Conservation (phyloP, 2,329 filamentous ascomycete species). For the Myriosclerotinia duriaeana region DNA sequence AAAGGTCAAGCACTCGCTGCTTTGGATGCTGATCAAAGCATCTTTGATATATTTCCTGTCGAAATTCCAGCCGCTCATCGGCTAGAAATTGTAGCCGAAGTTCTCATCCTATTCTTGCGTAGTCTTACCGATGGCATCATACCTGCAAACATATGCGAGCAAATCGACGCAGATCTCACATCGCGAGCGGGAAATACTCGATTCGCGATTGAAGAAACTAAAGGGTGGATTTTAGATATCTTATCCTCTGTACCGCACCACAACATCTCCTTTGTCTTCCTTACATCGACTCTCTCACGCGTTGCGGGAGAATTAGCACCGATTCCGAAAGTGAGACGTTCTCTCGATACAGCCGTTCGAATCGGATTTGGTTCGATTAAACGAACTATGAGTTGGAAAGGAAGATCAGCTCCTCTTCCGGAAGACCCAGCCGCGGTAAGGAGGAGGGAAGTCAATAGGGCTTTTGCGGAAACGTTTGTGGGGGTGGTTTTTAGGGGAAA, state of each 20-base stretch:
- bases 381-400: conserved; percentile 37
- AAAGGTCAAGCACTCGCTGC: conserved; percentile 56
- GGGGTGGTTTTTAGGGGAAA: conserved; percentile 58
- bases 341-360: conserved; percentile 26
- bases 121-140: conserved; percentile 80
- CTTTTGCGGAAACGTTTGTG: conserved; percentile 65
- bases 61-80: conserved; percentile 64
- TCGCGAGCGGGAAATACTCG: conserved; percentile 47
- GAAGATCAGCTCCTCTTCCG: conserved; percentile 36
- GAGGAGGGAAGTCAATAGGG: conserved; percentile 58
- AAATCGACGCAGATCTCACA: conserved; percentile 58
- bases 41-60: conserved; percentile 61
- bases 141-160: conserved; percentile 66
- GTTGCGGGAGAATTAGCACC: conserved; percentile 56
- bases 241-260: conserved; percentile 71
- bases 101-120: conserved; percentile 70
- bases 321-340: conserved; percentile 35
- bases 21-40: conserved; percentile 66
- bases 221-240: conserved; percentile 67
- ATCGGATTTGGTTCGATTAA: conserved; percentile 34
- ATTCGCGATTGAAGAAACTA: conserved; percentile 53
- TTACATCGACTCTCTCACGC: conserved; percentile 72
- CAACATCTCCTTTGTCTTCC: conserved; percentile 85
- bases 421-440: conserved; percentile 53
- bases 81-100: conserved; percentile 72